Evolutionary conservation across 2,329 filamentous ascomycete genomes (phyloP).

Genomic region (Fusarium citri): DNA sequence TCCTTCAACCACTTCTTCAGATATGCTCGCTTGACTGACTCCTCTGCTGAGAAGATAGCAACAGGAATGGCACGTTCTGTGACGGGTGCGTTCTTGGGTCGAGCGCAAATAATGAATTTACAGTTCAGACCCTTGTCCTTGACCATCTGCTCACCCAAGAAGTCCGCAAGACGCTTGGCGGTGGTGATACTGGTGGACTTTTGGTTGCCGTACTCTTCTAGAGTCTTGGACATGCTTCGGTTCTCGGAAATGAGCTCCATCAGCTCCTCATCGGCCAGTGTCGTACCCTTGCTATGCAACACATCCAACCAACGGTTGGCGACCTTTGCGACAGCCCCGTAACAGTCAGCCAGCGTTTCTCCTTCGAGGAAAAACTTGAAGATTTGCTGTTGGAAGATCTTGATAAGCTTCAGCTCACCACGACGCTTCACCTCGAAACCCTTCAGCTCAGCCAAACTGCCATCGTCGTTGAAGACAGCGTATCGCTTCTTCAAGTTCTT

Average conservation of each 20-base stretch:
- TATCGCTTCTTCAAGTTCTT: conserved; percentile 99
- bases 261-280: conserved; percentile 93
- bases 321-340: conserved; percentile 90
- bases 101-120: conserved; percentile 97
- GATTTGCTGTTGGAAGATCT: conserved; percentile 99
- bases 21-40: conserved; percentile 87
- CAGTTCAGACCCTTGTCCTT: conserved; percentile 99
- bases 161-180: conserved; percentile 92
- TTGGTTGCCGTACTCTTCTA: conserved; percentile 94
- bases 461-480: conserved; percentile 98
- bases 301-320: conserved; percentile 98
- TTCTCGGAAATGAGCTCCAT: conserved; percentile 99
- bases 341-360: conserved; percentile 86
- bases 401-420: conserved; percentile 98
- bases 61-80: conserved; percentile 95
- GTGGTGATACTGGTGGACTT: conserved; percentile 99
- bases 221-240: conserved; percentile 95
- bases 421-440: conserved; percentile 97
- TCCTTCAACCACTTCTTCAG: conserved; percentile 96
- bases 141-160: conserved; percentile 97
- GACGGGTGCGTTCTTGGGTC: conserved; percentile 87
- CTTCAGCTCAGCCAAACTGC: conserved; percentile 93
- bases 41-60: conserved; percentile 95
- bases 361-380: conserved; percentile 99
- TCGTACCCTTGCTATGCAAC: conserved; percentile 86